These are phyloP conservation scores for Spinacia oleracea DNA, from an alignment of 179 eudicot genomes.

Conservation along the genomic window DNA sequence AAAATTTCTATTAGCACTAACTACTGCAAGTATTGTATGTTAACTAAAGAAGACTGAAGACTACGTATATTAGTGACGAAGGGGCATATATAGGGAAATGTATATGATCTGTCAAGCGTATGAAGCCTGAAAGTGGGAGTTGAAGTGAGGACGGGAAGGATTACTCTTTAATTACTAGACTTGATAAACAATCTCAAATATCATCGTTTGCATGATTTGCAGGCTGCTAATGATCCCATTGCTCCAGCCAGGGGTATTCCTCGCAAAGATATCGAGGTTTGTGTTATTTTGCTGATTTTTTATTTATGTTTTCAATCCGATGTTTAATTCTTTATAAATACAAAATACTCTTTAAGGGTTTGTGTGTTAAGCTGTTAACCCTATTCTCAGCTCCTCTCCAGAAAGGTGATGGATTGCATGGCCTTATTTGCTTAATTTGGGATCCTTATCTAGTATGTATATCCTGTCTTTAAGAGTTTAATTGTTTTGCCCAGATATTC, in stretches of 20 bases:
- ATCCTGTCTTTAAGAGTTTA: too few relatives aligned
- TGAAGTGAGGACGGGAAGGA: neutral
- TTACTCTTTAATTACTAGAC: neutral
- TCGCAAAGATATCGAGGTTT: slow-evolving; percentile 78
- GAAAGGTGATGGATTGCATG: neutral
- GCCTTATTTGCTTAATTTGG: neutral
- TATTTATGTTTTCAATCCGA: neutral
- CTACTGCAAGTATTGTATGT: neutral
- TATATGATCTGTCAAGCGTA: neutral
- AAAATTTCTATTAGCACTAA: too few relatives aligned
- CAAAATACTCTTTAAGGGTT: neutral
- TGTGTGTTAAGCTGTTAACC: too few relatives aligned
- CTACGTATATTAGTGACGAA: neutral
- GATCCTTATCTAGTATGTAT: neutral
- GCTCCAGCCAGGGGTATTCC: slow-evolving; percentile 97
- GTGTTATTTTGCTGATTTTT: slow-evolving; percentile 8
- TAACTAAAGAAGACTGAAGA: neutral
- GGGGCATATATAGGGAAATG: neutral
- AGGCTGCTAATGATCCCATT: slow-evolving; percentile 98
- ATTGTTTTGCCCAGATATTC: neutral
- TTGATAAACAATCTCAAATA: neutral
- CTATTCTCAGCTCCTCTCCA: neutral
- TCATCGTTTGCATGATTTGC: slow-evolving; percentile 23
- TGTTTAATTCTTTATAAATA: neutral
- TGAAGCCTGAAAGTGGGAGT: neutral